Evolutionary conservation across 2,329 filamentous ascomycete genomes (phyloP).

Genomic region (Aspergillus costaricaensis): DNA sequence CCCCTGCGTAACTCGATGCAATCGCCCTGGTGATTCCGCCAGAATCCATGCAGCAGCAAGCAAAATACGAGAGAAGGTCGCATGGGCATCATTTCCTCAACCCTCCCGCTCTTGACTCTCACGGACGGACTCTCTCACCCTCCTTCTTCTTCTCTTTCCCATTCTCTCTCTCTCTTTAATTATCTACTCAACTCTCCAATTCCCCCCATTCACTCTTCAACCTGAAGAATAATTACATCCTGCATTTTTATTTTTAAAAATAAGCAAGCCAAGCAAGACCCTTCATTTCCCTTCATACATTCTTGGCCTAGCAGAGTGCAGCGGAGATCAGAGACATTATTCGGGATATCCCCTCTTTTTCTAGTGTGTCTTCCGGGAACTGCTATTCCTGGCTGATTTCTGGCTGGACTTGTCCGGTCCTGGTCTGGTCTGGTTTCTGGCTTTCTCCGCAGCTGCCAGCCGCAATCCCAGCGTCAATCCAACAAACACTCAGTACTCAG

Average conservation of each 20-base stretch:
- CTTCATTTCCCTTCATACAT: not conserved
- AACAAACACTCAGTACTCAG: constrained; percentile 3
- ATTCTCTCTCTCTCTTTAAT: too few relatives aligned
- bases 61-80: constrained; percentile 1
- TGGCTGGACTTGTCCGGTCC: constrained; percentile 20
- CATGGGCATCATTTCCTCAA: constrained; percentile 1
- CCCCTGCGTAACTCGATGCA: constrained; percentile 8
- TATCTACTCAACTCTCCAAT: too few relatives aligned
- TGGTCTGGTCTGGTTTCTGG: constrained; percentile 15
- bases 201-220: too few relatives aligned
- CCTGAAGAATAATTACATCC: too few relatives aligned
- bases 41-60: constrained; percentile 3
- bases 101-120: not conserved
- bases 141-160: too few relatives aligned
- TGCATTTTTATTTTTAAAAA: too few relatives aligned
- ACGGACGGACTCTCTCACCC: too few relatives aligned
- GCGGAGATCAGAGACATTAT: not conserved
- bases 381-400: not conserved
- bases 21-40: not conserved
- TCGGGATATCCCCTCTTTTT: not conserved
- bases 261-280: too few relatives aligned
- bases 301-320: not conserved
- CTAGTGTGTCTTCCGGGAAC: not conserved
- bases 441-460: constrained; percentile 26
- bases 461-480: constrained; percentile 15